phyloP scores from a whole-genome alignment of 1,284 basidiomycete species.

The Irpex sp. region DNA sequence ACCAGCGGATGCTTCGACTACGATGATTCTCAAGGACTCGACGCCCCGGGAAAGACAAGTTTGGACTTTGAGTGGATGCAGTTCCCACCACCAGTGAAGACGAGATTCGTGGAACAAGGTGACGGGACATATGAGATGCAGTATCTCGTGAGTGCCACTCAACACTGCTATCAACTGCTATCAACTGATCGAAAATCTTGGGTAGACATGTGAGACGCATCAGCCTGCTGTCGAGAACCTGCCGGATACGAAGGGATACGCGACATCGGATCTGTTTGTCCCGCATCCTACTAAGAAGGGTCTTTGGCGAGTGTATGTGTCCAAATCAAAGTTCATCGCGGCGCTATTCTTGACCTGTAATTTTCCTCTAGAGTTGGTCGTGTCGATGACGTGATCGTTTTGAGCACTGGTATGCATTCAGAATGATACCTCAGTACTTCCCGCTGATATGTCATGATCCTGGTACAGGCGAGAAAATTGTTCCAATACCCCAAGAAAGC shows the following conservation, averaged over 20 bases:
- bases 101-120: conserved; percentile 34
- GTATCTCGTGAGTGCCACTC: conserved; percentile 28
- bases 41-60: conserved; percentile 4
- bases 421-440: not conserved
- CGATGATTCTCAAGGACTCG: not conserved
- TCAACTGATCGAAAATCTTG: not conserved
- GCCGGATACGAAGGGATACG: conserved; percentile 11
- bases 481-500: conserved; percentile 30
- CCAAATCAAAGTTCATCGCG: not conserved
- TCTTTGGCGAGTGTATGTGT: conserved; percentile 16
- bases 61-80: conserved; percentile 30
- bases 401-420: conserved; percentile 15
- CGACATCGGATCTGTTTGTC: conserved; percentile 13
- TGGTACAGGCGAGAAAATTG: conserved; percentile 17
- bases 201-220: conserved; percentile 14
- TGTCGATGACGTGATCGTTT: conserved; percentile 20
- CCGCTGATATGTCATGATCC: not conserved
- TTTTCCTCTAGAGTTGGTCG: conserved; percentile 11
- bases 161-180: not conserved
- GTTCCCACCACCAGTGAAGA: conserved; percentile 15
- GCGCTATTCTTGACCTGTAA: not conserved
- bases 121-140: conserved; percentile 39
- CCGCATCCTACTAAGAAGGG: conserved; percentile 18
- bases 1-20: conserved; percentile 11
- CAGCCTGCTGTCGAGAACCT: conserved; percentile 17